Conservation (phyloP, 345 rosid genomes). For the Salix purpurea region DNA sequence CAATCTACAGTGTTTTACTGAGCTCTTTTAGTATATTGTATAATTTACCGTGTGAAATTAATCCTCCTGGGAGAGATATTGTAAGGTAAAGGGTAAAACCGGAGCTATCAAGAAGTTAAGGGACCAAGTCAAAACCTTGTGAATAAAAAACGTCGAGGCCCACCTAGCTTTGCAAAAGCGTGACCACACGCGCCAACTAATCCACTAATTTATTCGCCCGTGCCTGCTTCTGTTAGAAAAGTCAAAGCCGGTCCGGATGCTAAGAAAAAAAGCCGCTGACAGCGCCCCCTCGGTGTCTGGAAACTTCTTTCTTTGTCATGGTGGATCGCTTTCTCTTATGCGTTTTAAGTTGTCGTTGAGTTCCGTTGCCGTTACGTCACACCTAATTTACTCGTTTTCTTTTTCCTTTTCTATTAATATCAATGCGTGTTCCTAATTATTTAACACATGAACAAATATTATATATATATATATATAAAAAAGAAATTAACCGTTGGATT, state of each 20-base stretch:
- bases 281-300: neutral
- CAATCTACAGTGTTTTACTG: too few relatives aligned
- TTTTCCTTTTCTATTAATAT: too few relatives aligned
- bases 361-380: neutral
- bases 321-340: neutral
- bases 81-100: neutral
- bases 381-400: neutral
- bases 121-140: neutral
- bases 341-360: neutral
- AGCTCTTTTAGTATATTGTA: too few relatives aligned
- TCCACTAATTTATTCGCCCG: neutral
- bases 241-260: neutral
- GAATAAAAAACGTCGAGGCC: neutral
- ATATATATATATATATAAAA: too few relatives aligned
- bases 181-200: neutral
- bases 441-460: too few relatives aligned
- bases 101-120: neutral
- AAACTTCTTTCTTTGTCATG: neutral
- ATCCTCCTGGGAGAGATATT: neutral
- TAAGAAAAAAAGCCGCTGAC: neutral
- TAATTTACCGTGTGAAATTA: neutral
- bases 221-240: neutral
- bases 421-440: too few relatives aligned
- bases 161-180: neutral
- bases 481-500: too few relatives aligned